phyloP scores from a whole-genome alignment of 2,329 filamentous ascomycete species.

The Monilinia aucupariae region DNA sequence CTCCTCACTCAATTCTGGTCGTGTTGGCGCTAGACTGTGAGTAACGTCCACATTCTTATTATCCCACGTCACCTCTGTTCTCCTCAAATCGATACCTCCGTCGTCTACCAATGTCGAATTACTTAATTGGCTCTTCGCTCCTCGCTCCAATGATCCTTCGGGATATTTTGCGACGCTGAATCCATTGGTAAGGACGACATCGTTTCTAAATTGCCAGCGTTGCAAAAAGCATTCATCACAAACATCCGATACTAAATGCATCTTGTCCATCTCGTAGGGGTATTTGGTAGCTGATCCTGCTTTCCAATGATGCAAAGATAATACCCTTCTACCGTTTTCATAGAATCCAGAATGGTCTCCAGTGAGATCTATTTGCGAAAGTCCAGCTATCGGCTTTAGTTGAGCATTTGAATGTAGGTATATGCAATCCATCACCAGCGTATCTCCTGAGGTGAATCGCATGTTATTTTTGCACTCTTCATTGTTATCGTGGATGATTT shows the following conservation, averaged over 20 bases:
- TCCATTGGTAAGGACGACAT: slow-evolving; percentile 42
- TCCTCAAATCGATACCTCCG: slow-evolving; percentile 30
- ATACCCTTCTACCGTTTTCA: slow-evolving; percentile 31
- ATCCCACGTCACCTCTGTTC: slow-evolving; percentile 40
- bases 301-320: slow-evolving; percentile 35
- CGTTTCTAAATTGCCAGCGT: slow-evolving; percentile 42
- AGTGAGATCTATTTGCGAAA: slow-evolving; percentile 34
- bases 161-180: slow-evolving; percentile 41
- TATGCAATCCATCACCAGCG: slow-evolving; percentile 34
- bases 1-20: slow-evolving; percentile 46
- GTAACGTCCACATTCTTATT: slow-evolving; percentile 42
- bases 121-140: not conserved
- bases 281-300: slow-evolving; percentile 28
- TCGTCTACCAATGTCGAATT: not conserved
- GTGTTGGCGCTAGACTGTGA: slow-evolving; percentile 48
- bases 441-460: slow-evolving; percentile 31
- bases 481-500: slow-evolving; percentile 26
- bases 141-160: slow-evolving; percentile 1
- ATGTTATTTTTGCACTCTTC: slow-evolving; percentile 30
- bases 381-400: slow-evolving; percentile 27
- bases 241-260: slow-evolving; percentile 32
- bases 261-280: slow-evolving; percentile 33
- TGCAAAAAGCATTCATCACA: slow-evolving; percentile 41
- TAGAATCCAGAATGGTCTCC: slow-evolving; percentile 34
- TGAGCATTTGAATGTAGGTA: slow-evolving; percentile 28